Percentiles rank a stretch among this genome's conserved stretches.
phyloP scores from a whole-genome alignment of 306 rosid species.

The Parietaria judaica region DNA sequence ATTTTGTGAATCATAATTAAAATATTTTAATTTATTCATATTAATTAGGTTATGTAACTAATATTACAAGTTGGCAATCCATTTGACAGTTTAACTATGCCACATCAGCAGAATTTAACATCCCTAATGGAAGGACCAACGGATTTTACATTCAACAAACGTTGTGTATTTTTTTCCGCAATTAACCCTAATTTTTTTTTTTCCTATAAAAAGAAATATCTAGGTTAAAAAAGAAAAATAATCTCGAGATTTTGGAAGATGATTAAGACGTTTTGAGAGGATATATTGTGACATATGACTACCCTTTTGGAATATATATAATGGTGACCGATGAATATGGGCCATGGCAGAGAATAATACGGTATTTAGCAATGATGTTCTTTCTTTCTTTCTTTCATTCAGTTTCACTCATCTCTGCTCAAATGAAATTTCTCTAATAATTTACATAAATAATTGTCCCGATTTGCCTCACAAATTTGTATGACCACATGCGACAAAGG shows the following conservation, averaged over 20 bases:
- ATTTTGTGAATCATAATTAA: no score
- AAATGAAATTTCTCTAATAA: constrained; percentile 2
- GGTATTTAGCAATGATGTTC: constrained; percentile 56
- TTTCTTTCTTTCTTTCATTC: constrained; percentile 18
- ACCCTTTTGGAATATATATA: constrained; percentile 33
- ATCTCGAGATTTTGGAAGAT: constrained; percentile 14
- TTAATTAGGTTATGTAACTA: no score
- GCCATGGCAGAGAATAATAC: constrained; percentile 60
- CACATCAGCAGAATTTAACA: no score
- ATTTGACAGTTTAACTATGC: no score
- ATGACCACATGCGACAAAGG: neutral
- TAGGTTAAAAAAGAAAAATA: neutral
- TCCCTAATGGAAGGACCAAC: no score
- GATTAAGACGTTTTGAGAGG: constrained; percentile 33
- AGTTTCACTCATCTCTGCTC: constrained; percentile 24
- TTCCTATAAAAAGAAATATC: neutral
- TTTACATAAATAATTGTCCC: neutral
- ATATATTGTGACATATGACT: constrained; percentile 63
- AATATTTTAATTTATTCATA: no score
- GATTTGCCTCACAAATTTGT: neutral
- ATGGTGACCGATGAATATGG: constrained; percentile 28
- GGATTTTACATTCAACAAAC: no score
- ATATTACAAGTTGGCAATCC: no score
- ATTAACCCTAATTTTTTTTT: no score
- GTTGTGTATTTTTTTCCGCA: no score